Conservation (phyloP, 306 rosid genomes). For the Hylodesmum podocarpum region DNA sequence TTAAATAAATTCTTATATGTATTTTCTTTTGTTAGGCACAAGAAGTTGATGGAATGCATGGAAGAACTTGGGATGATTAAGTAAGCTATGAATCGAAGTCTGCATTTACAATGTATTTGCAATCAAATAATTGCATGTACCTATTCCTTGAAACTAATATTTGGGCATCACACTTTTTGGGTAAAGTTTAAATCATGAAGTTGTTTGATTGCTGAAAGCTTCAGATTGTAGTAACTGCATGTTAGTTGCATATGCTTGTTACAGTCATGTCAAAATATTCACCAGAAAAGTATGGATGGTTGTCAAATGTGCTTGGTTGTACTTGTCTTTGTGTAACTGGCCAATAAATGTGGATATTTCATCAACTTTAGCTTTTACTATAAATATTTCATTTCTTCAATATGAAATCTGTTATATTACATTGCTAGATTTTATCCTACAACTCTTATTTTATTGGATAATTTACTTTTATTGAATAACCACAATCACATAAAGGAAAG, state of each 20-base stretch:
- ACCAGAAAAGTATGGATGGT: neutral
- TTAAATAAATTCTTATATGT: slow-evolving; percentile 2
- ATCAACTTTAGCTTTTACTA: neutral
- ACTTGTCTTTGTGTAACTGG: neutral
- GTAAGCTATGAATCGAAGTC: slow-evolving; percentile 48
- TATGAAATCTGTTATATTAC: neutral
- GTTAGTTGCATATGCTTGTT: neutral
- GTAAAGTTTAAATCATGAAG: neutral
- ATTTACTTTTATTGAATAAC: slow-evolving; percentile 11
- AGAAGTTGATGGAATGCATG: slow-evolving; percentile 70
- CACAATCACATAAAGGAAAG: neutral
- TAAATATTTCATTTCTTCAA: neutral
- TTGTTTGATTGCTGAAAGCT: neutral
- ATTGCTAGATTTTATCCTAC: neutral
- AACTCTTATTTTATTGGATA: neutral
- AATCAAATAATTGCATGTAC: neutral
- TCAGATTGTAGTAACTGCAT: neutral
- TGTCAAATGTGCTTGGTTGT: neutral
- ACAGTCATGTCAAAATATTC: neutral
- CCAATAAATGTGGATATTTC: neutral
- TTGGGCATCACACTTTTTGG: neutral
- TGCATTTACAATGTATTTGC: neutral
- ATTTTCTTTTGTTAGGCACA: slow-evolving; percentile 63
- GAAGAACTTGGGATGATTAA: slow-evolving; percentile 70
- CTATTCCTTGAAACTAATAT: neutral